Evolutionary conservation across 2,329 filamentous ascomycete genomes (phyloP), one percentile per base, ranked within the genome.

Genomic region (Penicillium sp.): DNA sequence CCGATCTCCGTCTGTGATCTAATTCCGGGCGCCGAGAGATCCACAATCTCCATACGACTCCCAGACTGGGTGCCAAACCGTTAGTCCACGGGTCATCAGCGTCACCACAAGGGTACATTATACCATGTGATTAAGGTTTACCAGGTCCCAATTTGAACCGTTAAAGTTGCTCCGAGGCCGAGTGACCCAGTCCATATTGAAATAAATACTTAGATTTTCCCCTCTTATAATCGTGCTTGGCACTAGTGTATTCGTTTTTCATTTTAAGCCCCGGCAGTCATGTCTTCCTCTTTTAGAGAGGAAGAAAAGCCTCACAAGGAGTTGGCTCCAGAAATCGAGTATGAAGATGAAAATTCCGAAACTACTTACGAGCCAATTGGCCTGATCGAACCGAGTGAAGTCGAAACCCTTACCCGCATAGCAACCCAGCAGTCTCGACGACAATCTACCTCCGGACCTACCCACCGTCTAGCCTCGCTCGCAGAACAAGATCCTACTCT

Each of bases 361-460:
- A 41, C 43, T 8, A 39, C 31, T 7, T 62, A 56, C 24, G 57
- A 62, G 16, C 52, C 62, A 3, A 59, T 66, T 44, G 27, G 41
- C 21, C 48, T 53, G 3, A 64, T 63, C 44, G 53, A 63, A 4
- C 55, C 59, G 16, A 49, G 35, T 1, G 63, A 66, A 41, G 59
- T 63, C 6, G 52, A 66, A 8, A 63, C 58, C 10, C 63, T 66
- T 33, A 64, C 62, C 3, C 63, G 43, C 11, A 66, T 66, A 24
- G 63, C 63, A 3, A 66, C 63, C 13, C 53, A 62, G 22, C 60
- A 55, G 33, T 66, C 63, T 19, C 62, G 56, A 26, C 56, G 56
- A 26, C 62, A 63, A 29, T 64, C 63, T 3, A 56, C 26, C 11
- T 10, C 14, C 19, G 53, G 44, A 21, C n/a, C 31, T n/a, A n/a